Percentiles rank a stretch among this genome's conserved stretches.
These are phyloP conservation scores for Pythium rishiriense DNA, from an alignment of 352 stramenopile genomes.

Conservation along the genomic window DNA sequence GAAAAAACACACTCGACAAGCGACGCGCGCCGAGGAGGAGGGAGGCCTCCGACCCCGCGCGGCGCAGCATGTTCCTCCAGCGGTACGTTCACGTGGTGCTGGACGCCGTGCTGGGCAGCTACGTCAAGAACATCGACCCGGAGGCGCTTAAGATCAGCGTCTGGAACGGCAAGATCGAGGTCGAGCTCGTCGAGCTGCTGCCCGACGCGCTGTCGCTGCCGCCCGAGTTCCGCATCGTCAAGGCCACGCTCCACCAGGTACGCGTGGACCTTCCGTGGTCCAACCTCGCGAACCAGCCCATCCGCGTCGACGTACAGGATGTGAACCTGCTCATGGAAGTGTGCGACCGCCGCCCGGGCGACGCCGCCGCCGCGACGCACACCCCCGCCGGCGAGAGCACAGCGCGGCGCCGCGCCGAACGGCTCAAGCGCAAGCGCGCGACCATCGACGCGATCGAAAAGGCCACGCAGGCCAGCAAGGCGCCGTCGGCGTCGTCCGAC, in stretches of 20 bases:
- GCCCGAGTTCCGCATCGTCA: conserved; percentile 66
- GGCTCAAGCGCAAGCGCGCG: conserved; percentile 70
- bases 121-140: conserved; percentile 89
- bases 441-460: conserved; percentile 80
- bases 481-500: conserved; percentile 7
- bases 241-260: conserved; percentile 73
- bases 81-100: conserved; percentile 84
- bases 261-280: conserved; percentile 77
- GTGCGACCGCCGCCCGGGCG: conserved; percentile 26
- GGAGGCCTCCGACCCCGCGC: conserved; percentile 2
- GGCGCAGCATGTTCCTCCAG: conserved; percentile 68
- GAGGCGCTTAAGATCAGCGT: conserved; percentile 82
- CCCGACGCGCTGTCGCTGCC: conserved; percentile 69
- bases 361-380: not conserved
- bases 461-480: conserved; percentile 61
- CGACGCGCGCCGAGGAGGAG: not conserved
- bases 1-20: not conserved
- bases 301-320: conserved; percentile 77
- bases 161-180: conserved; percentile 85
- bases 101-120: conserved; percentile 78
- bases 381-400: not conserved
- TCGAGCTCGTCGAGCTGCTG: conserved; percentile 78
- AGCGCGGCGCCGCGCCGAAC: conserved; percentile 32
- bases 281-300: conserved; percentile 71
- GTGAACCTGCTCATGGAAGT: conserved; percentile 72